Evolutionary conservation across 306 rosid species (phyloP), one percentile per base, ranked within the genome.

Genomic region (Sphenostylis stenocarpa): DNA sequence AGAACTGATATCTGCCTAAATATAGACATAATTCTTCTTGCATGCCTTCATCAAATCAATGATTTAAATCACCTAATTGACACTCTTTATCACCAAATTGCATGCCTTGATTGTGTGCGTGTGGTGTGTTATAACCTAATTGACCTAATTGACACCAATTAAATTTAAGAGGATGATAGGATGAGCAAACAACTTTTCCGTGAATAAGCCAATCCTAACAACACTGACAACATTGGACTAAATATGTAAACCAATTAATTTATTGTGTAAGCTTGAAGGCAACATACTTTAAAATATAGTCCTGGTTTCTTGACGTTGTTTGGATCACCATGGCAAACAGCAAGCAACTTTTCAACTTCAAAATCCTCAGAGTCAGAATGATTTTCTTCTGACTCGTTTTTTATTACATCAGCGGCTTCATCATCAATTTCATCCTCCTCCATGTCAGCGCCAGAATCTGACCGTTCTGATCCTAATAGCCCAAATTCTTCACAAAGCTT

Each of bases 281-380:
- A 64, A 49, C 82, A 39, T 76, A 86, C 89, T 79, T 86, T 82
- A 64, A 82, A 83, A 56, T 79, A 67, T 7, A 86, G 4, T 67
- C 81, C 86, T 4, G 79, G 38, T 67, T 86, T 72, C 16, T 83
- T 55, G 4, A 47, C 56, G 1, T 17, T 2, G 19, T 86, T 86
- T 58, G 85, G 86, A 47, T 86, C 85, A 7, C 89, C 85, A 38
- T 82, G 73, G 65, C 89, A 82, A 28, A 86, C 28, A 34, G 84
- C 78, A 13, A 86, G 75, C 6, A 86, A 62, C 56, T 19, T 83
- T 53, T 79, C 83, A 16, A 86, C 89, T 64, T 86, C 89, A n/a
- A 82, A 86, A 2, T 79, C 86, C 44, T 79, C 83, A 14, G 80
- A 20, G 16, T 79, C 86, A n/a, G 84, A 70, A 39, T 70, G 26